Evolutionary conservation across 768 basidiomycete species (phyloP), one percentile per base, ranked within the genome.

Genomic region (Hemileccinum impolitum): DNA sequence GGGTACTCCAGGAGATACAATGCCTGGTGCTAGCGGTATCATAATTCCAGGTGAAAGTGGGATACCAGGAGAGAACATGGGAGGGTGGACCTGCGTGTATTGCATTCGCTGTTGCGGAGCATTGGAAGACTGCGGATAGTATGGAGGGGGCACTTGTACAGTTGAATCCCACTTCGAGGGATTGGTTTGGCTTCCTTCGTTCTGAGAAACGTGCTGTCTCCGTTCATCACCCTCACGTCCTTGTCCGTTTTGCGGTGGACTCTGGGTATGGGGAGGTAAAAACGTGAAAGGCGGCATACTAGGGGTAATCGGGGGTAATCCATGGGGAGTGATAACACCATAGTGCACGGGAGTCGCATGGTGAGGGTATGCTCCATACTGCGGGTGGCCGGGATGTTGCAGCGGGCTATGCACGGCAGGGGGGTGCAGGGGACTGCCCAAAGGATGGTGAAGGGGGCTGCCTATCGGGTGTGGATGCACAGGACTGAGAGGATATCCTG

Each of bases 251-350:
- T 64, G 70, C 11, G 38, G 50, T 15, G 56, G 54, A 6, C 42
- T 55, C 35, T 52, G 59, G 14, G 39, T 72, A 60, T 61, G 77
- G 36, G 80, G 80, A 15, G 80, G 76, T 32, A 86, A 74, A 67
- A 96, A 94, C 12, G 83, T 85, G 70, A 96, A 98, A 6, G 91
- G 84, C 1, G 95, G 95, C 94, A 98, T 97, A 52, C 87, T 89
- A 0, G 94, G 94, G n/a, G 94, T 96, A 61, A 96, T 92, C 2
- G 90, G 87, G 13, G 90, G 89, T n/a, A 93, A 71, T 0, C 89
- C 87, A 54, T 84, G 80, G n/a, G 86, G 85, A 10, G 87, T 90
- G 53, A 84, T 74, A 28, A 72, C 65, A 37, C 68, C 58, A 38
- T 67, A 68, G 40, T 68, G 63, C 23, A 59, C 48, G 32, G 51